A percentile compares a stretch with the other conserved stretches of the same genome.
These are phyloP conservation scores for Selaginella tamariscina DNA, from an alignment of 75 land plant species.

Conservation along the genomic window DNA sequence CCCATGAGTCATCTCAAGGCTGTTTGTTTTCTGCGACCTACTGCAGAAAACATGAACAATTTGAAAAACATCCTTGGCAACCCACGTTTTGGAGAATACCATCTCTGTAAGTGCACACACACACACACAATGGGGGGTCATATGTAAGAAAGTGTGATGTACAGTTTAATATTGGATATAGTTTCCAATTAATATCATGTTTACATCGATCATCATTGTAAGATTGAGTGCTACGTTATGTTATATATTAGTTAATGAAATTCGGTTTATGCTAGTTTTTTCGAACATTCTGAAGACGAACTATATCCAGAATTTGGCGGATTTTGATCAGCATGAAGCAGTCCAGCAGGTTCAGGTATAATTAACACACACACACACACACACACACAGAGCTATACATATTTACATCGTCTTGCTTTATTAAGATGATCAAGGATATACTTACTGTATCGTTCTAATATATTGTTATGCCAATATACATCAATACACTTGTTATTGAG, in stretches of 20 bases:
- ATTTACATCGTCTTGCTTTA: no score
- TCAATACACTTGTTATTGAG: background rate
- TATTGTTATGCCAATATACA: background rate
- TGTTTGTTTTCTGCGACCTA: conserved; percentile 81
- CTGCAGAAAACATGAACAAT: conserved; percentile 79
- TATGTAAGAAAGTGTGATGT: no score
- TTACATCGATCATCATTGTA: no score
- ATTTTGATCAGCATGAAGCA: conserved; percentile 88
- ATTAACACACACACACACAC: background rate
- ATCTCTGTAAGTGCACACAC: conserved; percentile 77
- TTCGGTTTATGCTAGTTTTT: conserved; percentile 55
- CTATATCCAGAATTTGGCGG: conserved; percentile 78
- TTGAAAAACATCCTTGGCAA: conserved; percentile 52
- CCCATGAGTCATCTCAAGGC: conserved; percentile 92
- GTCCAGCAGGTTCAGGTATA: conserved; percentile 95
- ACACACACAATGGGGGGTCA: no score
- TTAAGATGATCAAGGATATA: no score
- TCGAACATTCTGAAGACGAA: conserved; percentile 82
- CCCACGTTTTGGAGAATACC: conserved; percentile 94
- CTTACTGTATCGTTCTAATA: background rate
- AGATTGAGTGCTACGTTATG: no score
- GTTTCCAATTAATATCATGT: no score
- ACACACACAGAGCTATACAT: no score
- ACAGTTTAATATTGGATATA: no score
- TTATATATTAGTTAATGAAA: no score